Percentiles rank a stretch among this genome's conserved stretches.
These are phyloP conservation scores for Colletotrichum orbiculare DNA, from an alignment of 2,329 filamentous ascomycete species.

Conservation along the genomic window DNA sequence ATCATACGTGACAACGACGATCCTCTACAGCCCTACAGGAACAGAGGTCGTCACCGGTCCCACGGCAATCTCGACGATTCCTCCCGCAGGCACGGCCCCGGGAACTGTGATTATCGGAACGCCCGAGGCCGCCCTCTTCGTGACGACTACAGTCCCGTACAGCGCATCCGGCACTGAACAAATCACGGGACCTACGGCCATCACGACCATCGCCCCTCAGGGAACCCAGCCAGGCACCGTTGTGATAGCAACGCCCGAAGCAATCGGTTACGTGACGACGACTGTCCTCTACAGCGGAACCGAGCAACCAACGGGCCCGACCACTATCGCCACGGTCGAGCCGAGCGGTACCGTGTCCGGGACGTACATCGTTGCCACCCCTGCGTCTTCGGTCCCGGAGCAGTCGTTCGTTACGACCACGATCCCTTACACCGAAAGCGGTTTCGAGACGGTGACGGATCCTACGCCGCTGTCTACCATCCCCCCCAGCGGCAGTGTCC, in stretches of 20 bases:
- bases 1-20: neutral
- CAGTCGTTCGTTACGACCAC: neutral
- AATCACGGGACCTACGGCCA: neutral
- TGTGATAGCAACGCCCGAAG: slow-evolving; percentile 9
- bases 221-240: slow-evolving; percentile 16
- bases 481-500: slow-evolving; percentile 9
- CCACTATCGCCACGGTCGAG: slow-evolving; percentile 14
- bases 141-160: neutral
- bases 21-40: neutral
- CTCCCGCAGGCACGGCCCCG: slow-evolving; percentile 16
- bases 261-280: neutral
- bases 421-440: neutral
- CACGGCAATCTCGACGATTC: slow-evolving; percentile 21
- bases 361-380: slow-evolving; percentile 18
- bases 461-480: slow-evolving; percentile 10
- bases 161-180: neutral
- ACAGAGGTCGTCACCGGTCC: slow-evolving; percentile 6
- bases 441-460: neutral
- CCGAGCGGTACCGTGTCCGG: slow-evolving; percentile 11
- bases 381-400: neutral
- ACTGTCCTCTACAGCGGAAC: slow-evolving; percentile 4
- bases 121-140: neutral
- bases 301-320: slow-evolving; percentile 2
- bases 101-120: slow-evolving; percentile 5
- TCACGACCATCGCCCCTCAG: neutral